These are phyloP conservation scores for Anaeramoeba flamelloides DNA, from an alignment of 78 protist species.

Conservation along the genomic window DNA sequence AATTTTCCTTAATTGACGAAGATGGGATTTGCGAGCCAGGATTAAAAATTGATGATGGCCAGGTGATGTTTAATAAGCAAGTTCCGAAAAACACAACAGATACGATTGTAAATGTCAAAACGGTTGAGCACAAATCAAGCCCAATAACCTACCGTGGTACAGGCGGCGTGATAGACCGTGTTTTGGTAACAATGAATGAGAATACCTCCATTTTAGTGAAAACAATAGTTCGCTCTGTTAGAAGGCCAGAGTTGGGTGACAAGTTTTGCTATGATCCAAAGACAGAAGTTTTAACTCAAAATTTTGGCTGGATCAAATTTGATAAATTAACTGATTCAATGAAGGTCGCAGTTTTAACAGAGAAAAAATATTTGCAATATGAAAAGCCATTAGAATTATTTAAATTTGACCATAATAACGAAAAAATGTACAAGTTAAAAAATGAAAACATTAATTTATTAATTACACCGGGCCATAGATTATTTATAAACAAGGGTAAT, in stretches of 20 bases:
- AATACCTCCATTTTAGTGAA: not conserved
- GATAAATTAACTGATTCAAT: not conserved
- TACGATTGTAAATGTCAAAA: constrained; percentile 4
- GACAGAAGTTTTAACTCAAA: not conserved
- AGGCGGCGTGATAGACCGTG: not conserved
- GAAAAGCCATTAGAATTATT: not conserved
- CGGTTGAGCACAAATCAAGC: not conserved
- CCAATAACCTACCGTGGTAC: not conserved
- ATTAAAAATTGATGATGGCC: constrained; percentile 17
- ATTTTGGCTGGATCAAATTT: not conserved
- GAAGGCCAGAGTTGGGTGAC: constrained; percentile 94
- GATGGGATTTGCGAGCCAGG: constrained; percentile 79
- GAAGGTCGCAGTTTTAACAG: not conserved
- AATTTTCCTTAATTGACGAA: constrained; percentile 34
- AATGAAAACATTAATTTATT: not conserved
- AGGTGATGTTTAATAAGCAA: constrained; percentile 38
- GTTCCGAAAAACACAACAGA: constrained; percentile 19
- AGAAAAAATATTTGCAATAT: not conserved
- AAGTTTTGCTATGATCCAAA: constrained; percentile 61
- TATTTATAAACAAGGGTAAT: not conserved
- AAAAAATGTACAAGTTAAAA: not conserved
- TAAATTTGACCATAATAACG: not conserved
- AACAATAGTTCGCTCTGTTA: not conserved
- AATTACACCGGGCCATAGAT: not conserved
- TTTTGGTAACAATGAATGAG: not conserved